Evolutionary conservation across 2,329 filamentous ascomycete genomes (phyloP).

Genomic region (Fonsecaea multimorphosa): DNA sequence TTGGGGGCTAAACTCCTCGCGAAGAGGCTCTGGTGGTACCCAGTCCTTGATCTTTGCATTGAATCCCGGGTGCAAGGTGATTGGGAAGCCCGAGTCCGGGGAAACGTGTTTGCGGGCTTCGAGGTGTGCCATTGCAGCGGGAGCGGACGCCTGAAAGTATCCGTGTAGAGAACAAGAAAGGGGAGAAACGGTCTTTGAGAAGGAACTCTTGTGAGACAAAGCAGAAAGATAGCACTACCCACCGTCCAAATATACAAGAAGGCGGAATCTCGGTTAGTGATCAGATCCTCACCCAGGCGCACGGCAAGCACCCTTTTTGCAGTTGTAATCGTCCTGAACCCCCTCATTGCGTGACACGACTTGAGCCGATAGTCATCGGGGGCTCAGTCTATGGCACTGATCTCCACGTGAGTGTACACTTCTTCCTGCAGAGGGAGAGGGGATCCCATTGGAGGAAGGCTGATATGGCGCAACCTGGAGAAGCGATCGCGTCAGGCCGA

Average conservation of each 20-base stretch:
- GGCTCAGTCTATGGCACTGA: not conserved
- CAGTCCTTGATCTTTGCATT: slow-evolving; percentile 54
- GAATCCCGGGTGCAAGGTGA: slow-evolving; percentile 56
- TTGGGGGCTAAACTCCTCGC: slow-evolving; percentile 41
- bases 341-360: slow-evolving; percentile 14
- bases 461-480: not conserved
- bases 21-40: slow-evolving; percentile 49
- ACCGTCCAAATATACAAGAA: not conserved
- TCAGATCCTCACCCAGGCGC: not conserved
- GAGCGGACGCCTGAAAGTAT: not conserved
- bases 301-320: not conserved
- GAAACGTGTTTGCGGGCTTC: slow-evolving; percentile 57
- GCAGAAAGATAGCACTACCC: not conserved
- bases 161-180: not conserved
- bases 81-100: slow-evolving; percentile 56
- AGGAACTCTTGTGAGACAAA: not conserved
- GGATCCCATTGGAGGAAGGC: not conserved
- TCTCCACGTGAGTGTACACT: not conserved
- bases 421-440: not conserved
- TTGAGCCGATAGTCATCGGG: not conserved
- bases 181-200: not conserved
- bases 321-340: not conserved
- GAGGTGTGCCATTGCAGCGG: slow-evolving; percentile 47
- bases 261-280: not conserved
- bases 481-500: slow-evolving; percentile 9